Conservation (phyloP, 2,329 filamentous ascomycete species). For the Geosmithia putterillii region DNA sequence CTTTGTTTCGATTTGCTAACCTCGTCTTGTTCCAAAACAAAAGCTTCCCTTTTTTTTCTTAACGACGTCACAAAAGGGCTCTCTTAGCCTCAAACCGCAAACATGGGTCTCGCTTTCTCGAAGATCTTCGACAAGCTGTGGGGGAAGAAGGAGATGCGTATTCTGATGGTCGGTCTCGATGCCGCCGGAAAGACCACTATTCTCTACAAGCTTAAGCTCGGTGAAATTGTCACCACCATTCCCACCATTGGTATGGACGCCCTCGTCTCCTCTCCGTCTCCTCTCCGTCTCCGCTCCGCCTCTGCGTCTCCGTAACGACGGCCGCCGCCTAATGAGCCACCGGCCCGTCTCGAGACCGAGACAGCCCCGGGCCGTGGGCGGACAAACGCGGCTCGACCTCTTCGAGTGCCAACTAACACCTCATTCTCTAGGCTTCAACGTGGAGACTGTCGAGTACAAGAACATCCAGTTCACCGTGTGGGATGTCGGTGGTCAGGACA, state of each 20-base stretch:
- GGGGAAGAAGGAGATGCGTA: conserved; percentile 99
- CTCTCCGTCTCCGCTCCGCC: not conserved
- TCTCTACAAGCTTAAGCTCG: conserved; percentile 99
- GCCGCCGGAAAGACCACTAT: conserved; percentile 99
- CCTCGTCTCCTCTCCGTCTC: not conserved
- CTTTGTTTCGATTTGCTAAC: too few species aligned
- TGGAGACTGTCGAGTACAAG: conserved; percentile 99
- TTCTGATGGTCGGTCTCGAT: conserved; percentile 99
- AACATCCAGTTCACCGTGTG: conserved; percentile 99
- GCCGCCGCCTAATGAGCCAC: too few species aligned
- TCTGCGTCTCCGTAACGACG: not conserved
- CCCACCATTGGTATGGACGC: conserved; percentile 90
- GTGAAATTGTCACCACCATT: conserved; percentile 98
- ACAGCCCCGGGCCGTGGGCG: too few species aligned
- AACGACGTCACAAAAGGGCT: conserved; percentile 9
- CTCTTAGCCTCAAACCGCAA: conserved; percentile 38
- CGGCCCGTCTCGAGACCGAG: too few species aligned
- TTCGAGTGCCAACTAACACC: conserved; percentile 1
- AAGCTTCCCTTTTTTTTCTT: conserved; percentile 2
- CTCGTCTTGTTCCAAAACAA: conserved; percentile 3
- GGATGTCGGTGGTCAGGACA: conserved; percentile 99
- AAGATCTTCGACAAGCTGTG: conserved; percentile 93
- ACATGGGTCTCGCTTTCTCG: conserved; percentile 96
- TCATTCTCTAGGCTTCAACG: conserved; percentile 70
- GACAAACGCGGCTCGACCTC: too few species aligned